A percentile compares a stretch with the other conserved stretches of the same genome.
Conservation (phyloP, 2,329 filamentous ascomycete genomes). For the Ascosphaera acerosa region DNA sequence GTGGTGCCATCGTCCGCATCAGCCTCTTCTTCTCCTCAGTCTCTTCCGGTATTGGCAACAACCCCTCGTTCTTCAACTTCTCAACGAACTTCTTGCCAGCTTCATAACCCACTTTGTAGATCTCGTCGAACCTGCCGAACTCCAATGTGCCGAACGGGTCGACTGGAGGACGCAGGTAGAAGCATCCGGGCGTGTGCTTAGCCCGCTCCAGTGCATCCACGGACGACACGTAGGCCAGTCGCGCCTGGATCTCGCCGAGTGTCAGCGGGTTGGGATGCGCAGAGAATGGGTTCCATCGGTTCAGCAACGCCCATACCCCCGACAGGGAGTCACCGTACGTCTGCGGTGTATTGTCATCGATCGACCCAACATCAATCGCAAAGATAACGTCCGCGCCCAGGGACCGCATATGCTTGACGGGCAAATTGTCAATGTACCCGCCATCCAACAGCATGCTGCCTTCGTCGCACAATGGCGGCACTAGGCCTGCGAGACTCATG, state of each 20-base stretch:
- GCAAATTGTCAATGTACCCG: constrained; percentile 91
- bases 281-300: constrained; percentile 93
- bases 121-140: constrained; percentile 94
- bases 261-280: constrained; percentile 76
- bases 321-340: constrained; percentile 83
- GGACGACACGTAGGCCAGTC: constrained; percentile 81
- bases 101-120: constrained; percentile 67
- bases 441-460: constrained; percentile 92
- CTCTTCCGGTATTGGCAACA: constrained; percentile 43
- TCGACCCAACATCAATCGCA: constrained; percentile 74
- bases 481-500: constrained; percentile 80
- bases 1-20: constrained; percentile 52
- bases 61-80: constrained; percentile 50
- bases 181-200: constrained; percentile 69
- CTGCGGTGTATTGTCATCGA: constrained; percentile 83
- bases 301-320: constrained; percentile 81
- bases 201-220: constrained; percentile 86
- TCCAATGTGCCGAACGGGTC: constrained; percentile 85
- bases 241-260: constrained; percentile 80
- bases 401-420: constrained; percentile 89
- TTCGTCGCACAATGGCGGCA: constrained; percentile 88
- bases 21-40: constrained; percentile 53
- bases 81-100: constrained; percentile 64
- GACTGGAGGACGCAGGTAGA: constrained; percentile 91
- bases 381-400: constrained; percentile 87